Conservation (phyloP, 2,329 filamentous ascomycete genomes). For the Daldinia sp. region DNA sequence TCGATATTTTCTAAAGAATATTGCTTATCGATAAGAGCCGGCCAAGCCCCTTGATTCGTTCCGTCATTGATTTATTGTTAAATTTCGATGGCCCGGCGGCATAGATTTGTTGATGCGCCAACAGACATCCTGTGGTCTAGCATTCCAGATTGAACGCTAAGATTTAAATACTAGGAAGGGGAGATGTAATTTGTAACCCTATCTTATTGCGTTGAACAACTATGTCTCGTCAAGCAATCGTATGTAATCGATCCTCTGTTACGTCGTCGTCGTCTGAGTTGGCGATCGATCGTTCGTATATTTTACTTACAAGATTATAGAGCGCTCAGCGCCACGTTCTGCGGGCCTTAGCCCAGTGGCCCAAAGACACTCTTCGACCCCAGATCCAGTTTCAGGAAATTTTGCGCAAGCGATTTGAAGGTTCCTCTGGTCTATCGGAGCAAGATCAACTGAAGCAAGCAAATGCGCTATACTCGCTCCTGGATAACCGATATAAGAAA, state of each 20-base stretch:
- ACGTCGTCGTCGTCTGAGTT: background rate
- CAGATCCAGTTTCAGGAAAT: slow-evolving; percentile 68
- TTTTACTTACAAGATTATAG: slow-evolving; percentile 44
- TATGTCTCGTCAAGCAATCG: slow-evolving; percentile 42
- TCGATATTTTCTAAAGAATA: background rate
- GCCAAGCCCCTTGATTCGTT: slow-evolving; percentile 18
- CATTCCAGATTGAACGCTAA: slow-evolving; percentile 3
- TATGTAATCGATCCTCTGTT: slow-evolving; percentile 28
- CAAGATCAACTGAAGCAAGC: slow-evolving; percentile 63
- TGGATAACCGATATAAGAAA: slow-evolving; percentile 66
- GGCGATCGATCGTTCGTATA: background rate
- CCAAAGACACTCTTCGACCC: slow-evolving; percentile 69
- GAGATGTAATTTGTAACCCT: slow-evolving; percentile 19
- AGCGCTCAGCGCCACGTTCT: slow-evolving; percentile 57
- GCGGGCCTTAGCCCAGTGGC: slow-evolving; percentile 65
- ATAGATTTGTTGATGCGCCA: slow-evolving; percentile 24
- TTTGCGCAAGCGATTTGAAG: slow-evolving; percentile 56
- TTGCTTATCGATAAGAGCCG: background rate
- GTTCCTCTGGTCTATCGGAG: slow-evolving; percentile 50
- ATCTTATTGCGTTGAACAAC: background rate
- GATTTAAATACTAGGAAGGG: background rate
- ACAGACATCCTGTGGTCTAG: slow-evolving; percentile 1
- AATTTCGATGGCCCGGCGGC: slow-evolving; percentile 27
- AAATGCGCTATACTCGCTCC: slow-evolving; percentile 66
- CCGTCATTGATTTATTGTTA: slow-evolving; percentile 32